Conservation (phyloP, 495 filamentous ascomycete genomes). For the Sphaerosporella brunnea region DNA sequence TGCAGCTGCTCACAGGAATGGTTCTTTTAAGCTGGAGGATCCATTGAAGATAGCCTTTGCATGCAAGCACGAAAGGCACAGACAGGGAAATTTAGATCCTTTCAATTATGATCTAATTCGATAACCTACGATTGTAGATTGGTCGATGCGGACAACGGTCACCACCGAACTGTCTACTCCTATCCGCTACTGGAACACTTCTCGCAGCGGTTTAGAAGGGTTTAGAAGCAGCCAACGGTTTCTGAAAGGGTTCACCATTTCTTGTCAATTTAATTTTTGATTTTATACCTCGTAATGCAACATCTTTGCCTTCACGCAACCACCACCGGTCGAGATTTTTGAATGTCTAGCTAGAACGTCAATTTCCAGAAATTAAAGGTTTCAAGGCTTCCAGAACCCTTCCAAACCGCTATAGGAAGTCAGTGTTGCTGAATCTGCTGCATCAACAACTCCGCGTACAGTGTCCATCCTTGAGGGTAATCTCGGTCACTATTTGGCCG, state of each 20-base stretch:
- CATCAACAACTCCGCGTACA: background rate
- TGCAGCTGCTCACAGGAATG: background rate
- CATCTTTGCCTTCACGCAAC: too few species aligned
- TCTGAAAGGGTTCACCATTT: too few species aligned
- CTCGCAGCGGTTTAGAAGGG: too few species aligned
- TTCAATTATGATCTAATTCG: conserved; percentile 1
- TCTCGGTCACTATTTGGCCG: conserved; percentile 1
- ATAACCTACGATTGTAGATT: background rate
- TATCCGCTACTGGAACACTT: background rate
- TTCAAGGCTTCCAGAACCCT: conserved; percentile 1
- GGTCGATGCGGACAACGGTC: background rate
- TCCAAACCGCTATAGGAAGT: conserved; percentile 1
- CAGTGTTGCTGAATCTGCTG: conserved; percentile 1
- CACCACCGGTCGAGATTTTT: too few species aligned
- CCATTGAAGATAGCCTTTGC: conserved; percentile 1
- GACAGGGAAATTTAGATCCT: conserved; percentile 1
- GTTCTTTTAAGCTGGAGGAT: conserved; percentile 3
- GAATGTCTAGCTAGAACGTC: too few species aligned
- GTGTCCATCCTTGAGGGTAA: background rate
- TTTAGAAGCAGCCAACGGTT: too few species aligned
- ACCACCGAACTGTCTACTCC: background rate
- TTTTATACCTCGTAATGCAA: too few species aligned
- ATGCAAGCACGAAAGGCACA: background rate
- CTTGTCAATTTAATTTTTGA: too few species aligned
- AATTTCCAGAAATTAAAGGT: too few species aligned